A percentile compares a stretch with the other conserved stretches of the same genome.
phyloP scores from a whole-genome alignment of 2,329 filamentous ascomycete genomes.

The Verticillium longisporum region DNA sequence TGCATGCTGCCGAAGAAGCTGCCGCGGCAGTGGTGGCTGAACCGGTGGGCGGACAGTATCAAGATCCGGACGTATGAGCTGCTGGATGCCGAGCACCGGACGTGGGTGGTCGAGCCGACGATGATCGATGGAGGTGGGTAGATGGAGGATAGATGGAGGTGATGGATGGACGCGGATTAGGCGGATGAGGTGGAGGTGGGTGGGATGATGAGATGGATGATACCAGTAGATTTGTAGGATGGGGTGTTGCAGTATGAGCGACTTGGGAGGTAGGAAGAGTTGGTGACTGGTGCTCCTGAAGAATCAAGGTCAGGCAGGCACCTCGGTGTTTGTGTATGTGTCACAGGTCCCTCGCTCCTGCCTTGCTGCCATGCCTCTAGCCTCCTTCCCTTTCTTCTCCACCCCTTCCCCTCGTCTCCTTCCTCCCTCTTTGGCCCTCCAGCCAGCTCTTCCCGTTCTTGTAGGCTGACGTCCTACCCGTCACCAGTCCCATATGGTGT shows the following conservation, averaged over 20 bases:
- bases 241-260: too few relatives aligned
- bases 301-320: too few relatives aligned
- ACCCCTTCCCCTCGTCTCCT: too few relatives aligned
- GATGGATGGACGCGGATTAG: neutral
- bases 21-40: conserved; percentile 26
- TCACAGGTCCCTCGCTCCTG: neutral
- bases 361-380: neutral
- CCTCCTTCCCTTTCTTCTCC: neutral
- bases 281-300: too few relatives aligned
- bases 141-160: too few relatives aligned
- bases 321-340: neutral
- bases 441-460: neutral
- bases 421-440: neutral
- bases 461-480: neutral
- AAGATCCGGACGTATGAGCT: conserved; percentile 21
- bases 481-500: conserved; percentile 3
- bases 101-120: conserved; percentile 20
- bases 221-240: too few relatives aligned
- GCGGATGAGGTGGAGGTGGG: neutral
- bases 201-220: neutral
- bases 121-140: neutral
- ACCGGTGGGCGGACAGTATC: conserved; percentile 25
- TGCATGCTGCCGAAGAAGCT: conserved; percentile 22
- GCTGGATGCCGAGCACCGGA: conserved; percentile 26
- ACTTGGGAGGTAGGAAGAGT: too few relatives aligned